Base-by-base conservation (phyloP, 306 rosid species). In the Benincasa hispida region DNA sequence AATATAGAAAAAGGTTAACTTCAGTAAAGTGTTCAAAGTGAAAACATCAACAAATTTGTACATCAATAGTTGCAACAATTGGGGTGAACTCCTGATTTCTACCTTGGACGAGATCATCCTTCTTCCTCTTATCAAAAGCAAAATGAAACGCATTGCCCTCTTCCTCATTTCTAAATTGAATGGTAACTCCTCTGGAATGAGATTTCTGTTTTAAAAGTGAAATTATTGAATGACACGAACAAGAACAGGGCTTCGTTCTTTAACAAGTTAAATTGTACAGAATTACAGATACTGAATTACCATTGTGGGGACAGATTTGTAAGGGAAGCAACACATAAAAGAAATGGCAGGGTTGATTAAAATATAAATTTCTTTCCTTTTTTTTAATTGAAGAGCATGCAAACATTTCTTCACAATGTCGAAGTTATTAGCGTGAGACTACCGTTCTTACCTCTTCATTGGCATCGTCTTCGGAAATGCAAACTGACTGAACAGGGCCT, bases 51-150 rank as follows among this genome's bases (percentile, higher is more conserved):
- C 45, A 72, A 30, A 48, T 7, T 18, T 72, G n/a, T 32, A 28
- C 1, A 1, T 30, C 2, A 14, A 47, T 22, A 25, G 54, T 3
- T 25, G 59, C 18, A 45, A 60, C 10, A 60, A 41, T 75, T 0
- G 21, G 22, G 7, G 54, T 15, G 47, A 81, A 74, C 62, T 74
- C 81, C 28, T 74, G 85, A 82, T 77, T 48, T 74, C 81, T 75
- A 93, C 97, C 98, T 93, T 90, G 85, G 84, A 45, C 80, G 80
- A 58, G 73, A 80, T 13, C 60, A 82, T 86, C 90, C 69, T 89
- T 79, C 85, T 88, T 90, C 96, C 90, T 83, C 78, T 85, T 90
- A 86, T 90, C 91, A 76, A 91, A 84, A 54, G 86, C 90, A 81
- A 61, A 30, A 78, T 94, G 94, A 81, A 91, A 90, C 54, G 87